phyloP scores from a whole-genome alignment of 768 basidiomycete genomes.

The Tulasnella sp. region DNA sequence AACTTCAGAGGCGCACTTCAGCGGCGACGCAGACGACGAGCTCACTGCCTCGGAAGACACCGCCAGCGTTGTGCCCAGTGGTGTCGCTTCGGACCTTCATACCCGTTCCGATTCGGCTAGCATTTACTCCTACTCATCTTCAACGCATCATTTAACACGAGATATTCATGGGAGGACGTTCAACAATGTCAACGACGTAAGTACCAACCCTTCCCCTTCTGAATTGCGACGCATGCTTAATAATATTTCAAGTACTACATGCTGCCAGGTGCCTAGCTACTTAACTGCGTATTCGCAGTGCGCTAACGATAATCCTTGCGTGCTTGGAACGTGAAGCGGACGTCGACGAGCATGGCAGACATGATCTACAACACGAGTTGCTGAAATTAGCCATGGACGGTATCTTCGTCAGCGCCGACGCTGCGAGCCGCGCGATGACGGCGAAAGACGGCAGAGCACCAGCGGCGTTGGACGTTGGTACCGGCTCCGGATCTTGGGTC shows the following conservation, averaged over 20 bases:
- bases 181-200: constrained; percentile 16
- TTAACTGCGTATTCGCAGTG: neutral
- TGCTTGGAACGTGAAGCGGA: neutral
- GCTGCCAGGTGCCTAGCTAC: neutral
- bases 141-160: constrained; percentile 1
- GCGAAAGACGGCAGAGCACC: neutral
- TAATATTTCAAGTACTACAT: neutral
- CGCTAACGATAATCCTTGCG: neutral
- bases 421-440: neutral
- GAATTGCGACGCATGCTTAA: neutral
- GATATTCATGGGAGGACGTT: constrained; percentile 10
- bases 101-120: neutral
- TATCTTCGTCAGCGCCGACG: constrained; percentile 3
- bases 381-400: neutral
- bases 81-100: neutral
- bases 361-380: constrained; percentile 9
- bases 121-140: constrained; percentile 19
- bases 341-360: constrained; percentile 1
- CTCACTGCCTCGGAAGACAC: too few relatives aligned
- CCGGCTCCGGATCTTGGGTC: neutral
- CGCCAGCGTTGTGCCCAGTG: neutral
- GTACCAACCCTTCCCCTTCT: neutral
- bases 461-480: constrained; percentile 7
- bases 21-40: too few relatives aligned
- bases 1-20: too few relatives aligned